A percentile compares a stretch with the other conserved stretches of the same genome.
phyloP scores from a whole-genome alignment of 805 yeast species.

The Nakazawaea pomicola region DNA sequence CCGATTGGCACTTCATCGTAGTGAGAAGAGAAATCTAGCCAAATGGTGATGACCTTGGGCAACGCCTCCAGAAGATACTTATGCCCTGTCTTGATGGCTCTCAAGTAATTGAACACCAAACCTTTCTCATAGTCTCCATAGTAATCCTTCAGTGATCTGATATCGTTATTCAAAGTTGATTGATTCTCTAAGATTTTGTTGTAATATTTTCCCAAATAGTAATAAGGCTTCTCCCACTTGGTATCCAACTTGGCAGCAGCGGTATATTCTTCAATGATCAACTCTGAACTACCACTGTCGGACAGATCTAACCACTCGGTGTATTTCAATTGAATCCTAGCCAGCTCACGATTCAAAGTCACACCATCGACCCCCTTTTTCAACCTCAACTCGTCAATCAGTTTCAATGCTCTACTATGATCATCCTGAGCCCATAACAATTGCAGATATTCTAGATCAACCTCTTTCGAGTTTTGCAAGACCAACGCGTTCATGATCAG shows the following conservation, averaged over 20 bases:
- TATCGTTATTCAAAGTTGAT: slow-evolving; percentile 18
- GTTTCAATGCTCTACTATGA: slow-evolving; percentile 73
- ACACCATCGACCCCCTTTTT: background rate
- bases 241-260: slow-evolving; percentile 50
- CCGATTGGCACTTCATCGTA: slow-evolving; percentile 21
- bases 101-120: slow-evolving; percentile 51
- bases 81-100: slow-evolving; percentile 57
- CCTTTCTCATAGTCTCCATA: slow-evolving; percentile 51
- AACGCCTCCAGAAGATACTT: slow-evolving; percentile 73
- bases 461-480: slow-evolving; percentile 30
- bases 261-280: slow-evolving; percentile 65
- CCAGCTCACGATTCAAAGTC: slow-evolving; percentile 14
- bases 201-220: slow-evolving; percentile 73
- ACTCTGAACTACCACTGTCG: slow-evolving; percentile 73
- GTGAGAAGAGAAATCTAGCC: slow-evolving; percentile 72
- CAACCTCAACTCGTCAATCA: slow-evolving; percentile 5
- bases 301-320: slow-evolving; percentile 88
- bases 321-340: slow-evolving; percentile 63
- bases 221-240: slow-evolving; percentile 75
- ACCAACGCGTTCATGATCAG: slow-evolving; percentile 58
- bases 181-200: slow-evolving; percentile 73
- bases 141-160: slow-evolving; percentile 21
- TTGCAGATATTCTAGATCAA: slow-evolving; percentile 73
- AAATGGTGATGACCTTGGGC: slow-evolving; percentile 84
- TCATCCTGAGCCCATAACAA: slow-evolving; percentile 89